Base-by-base conservation (phyloP, 371 early-diverging fungal species). In the Zancudomyces culisetae region DNA sequence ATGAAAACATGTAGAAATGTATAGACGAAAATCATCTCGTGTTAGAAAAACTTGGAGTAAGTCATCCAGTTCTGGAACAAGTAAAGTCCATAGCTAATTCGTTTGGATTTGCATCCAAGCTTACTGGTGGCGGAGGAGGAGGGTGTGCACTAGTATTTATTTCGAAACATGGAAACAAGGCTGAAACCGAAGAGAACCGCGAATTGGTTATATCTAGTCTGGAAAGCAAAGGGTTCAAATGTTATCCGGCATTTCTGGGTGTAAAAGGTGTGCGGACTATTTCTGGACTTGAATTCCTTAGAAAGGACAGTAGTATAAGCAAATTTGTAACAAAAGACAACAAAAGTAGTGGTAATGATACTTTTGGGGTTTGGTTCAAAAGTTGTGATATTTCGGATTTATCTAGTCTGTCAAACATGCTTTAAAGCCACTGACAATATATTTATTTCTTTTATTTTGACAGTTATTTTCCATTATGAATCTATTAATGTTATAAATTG, bases 121-220 rank as follows among this genome's bases (percentile, higher is more conserved):
- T 96, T 41, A 96, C 97, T 0, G 97, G 95, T 20, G 92, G 90
- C n/a, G 95, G 97, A 27, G 97, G 97, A 28, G 97, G 97, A 27
- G 97, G 97, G 1, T 96, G 97, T 59, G 83, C 86, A 10, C 60
- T 96, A 49, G 83, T 86, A 0, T 64, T 88, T 46, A 58, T 95
- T 20, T 75, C 74, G n/a, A 8, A 27, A 2, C 27, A 18, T 46
- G n/a, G 30, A 23, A 41, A 42, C 39, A 13, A 24, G 4, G 43
- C 29, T n/a, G 43, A 0, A 46, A 52, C 27, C n/a, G 8, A 43
- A 24, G 12, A 43, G 24, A 15, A 23, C 26, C 13, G 22, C 45
- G 43, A 48, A 2, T 42, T 23, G 20, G 28, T 40, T n/a, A 41
- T 30, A 46, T 24, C 28, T 1, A 27, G 27, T 49, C 28, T 43